phyloP scores from a whole-genome alignment of 1,284 basidiomycete species.

The Trametes versicolor region DNA sequence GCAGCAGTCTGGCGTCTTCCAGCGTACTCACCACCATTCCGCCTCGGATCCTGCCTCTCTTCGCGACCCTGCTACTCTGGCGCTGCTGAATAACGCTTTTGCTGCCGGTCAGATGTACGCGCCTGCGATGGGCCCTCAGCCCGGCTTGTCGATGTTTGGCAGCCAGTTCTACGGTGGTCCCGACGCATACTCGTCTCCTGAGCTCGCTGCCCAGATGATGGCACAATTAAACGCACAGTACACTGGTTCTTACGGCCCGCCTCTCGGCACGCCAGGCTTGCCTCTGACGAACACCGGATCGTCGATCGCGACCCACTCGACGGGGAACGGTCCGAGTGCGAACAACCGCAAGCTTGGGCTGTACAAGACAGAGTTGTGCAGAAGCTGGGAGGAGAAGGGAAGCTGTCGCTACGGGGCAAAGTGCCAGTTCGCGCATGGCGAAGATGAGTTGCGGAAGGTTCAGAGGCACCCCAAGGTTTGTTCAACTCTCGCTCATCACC shows the following conservation, averaged over 20 bases:
- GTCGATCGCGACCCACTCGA: conserved; percentile 45
- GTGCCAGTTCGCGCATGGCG: conserved; percentile 92
- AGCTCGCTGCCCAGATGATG: conserved; percentile 67
- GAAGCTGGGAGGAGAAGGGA: conserved; percentile 94
- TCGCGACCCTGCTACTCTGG: conserved; percentile 72
- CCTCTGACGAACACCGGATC: conserved; percentile 32
- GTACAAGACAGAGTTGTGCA: conserved; percentile 93
- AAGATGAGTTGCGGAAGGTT: conserved; percentile 85
- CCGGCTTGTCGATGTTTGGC: conserved; percentile 65
- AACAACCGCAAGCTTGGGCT: conserved; percentile 89
- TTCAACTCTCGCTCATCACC: conserved; percentile 16
- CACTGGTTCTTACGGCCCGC: conserved; percentile 62
- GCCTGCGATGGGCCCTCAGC: conserved; percentile 54
- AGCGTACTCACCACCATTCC: conserved; percentile 78
- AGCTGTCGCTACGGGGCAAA: conserved; percentile 87
- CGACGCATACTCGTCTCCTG: conserved; percentile 63
- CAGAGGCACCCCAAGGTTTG: conserved; percentile 86
- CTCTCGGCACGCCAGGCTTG: conserved; percentile 41
- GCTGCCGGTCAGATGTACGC: conserved; percentile 50
- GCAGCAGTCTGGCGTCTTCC: conserved; percentile 77
- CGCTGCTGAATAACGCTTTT: conserved; percentile 66
- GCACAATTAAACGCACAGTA: conserved; percentile 56
- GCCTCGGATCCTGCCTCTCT: conserved; percentile 79
- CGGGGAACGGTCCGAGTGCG: conserved; percentile 74
- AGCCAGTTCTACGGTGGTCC: conserved; percentile 71